Conservation (phyloP, 106 monocot species). For the Alisma plantagoaquatica region DNA sequence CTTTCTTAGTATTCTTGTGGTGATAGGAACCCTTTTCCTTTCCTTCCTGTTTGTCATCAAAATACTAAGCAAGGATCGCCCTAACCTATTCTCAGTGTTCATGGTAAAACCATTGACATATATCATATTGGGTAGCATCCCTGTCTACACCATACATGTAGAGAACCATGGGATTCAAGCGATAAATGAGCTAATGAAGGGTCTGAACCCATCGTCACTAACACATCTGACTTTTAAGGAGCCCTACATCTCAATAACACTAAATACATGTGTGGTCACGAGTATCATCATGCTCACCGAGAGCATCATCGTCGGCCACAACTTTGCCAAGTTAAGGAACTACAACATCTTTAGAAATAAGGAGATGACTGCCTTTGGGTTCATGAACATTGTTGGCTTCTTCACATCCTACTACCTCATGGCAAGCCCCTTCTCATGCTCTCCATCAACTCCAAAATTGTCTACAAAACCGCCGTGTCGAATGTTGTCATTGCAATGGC, state of each 20-base stretch:
- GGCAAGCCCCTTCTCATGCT: conserved; percentile 77
- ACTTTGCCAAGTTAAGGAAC: conserved; percentile 42
- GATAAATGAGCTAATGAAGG: conserved; percentile 50
- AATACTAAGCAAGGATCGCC: too few relatives aligned
- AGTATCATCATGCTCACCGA: conserved; percentile 74
- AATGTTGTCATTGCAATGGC: conserved; percentile 42
- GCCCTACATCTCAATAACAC: conserved; percentile 38
- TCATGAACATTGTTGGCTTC: conserved; percentile 69
- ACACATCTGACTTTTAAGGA: conserved; percentile 32
- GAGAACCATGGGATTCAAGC: conserved; percentile 68
- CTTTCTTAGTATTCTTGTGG: too few relatives aligned
- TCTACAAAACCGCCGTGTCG: conserved; percentile 49
- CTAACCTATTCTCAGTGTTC: too few relatives aligned
- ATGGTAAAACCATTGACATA: too few relatives aligned
- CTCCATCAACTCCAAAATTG: conserved; percentile 51
- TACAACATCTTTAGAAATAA: conserved; percentile 67
- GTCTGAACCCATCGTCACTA: conserved; percentile 51
- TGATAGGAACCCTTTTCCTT: too few relatives aligned
- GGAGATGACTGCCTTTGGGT: conserved; percentile 74
- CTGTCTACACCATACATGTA: conserved; percentile 45
- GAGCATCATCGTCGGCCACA: conserved; percentile 66
- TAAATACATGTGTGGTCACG: conserved; percentile 51
- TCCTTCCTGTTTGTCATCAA: too few relatives aligned
- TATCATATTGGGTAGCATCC: conserved; percentile 45
- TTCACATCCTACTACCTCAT: conserved; percentile 63